These are phyloP conservation scores for Teratosphaeria destructans DNA, from an alignment of 2,329 filamentous ascomycete genomes.

Conservation along the genomic window DNA sequence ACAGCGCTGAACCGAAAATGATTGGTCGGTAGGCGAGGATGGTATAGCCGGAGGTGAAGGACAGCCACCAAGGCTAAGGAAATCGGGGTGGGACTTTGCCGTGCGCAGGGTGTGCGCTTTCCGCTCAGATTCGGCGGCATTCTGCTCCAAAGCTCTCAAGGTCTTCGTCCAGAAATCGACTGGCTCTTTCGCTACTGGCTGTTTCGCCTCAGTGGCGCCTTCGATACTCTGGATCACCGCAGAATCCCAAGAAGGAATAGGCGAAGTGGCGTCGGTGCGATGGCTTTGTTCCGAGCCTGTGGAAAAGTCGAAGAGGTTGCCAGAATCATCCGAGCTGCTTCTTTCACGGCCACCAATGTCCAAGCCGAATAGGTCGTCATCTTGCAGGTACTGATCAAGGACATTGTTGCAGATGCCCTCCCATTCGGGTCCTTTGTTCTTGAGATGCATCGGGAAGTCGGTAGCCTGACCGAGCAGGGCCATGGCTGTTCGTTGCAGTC, in stretches of 20 bases:
- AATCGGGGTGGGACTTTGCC: constrained; percentile 25
- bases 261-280: constrained; percentile 32
- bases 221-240: constrained; percentile 2
- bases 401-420: constrained; percentile 50
- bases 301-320: constrained; percentile 41
- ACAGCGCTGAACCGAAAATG: constrained; percentile 17
- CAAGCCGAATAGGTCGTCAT: constrained; percentile 41
- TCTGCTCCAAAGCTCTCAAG: constrained; percentile 41
- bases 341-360: constrained; percentile 39
- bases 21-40: constrained; percentile 20
- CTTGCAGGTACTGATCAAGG: constrained; percentile 54
- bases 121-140: constrained; percentile 34
- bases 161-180: constrained; percentile 46
- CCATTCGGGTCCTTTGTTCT: constrained; percentile 44
- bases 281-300: constrained; percentile 40
- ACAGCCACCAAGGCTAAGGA: constrained; percentile 25
- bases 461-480: constrained; percentile 10
- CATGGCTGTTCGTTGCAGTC: constrained; percentile 8
- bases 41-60: constrained; percentile 25
- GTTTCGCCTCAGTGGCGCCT: constrained; percentile 14
- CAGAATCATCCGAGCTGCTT: constrained; percentile 39
- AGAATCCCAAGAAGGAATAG: constrained; percentile 38
- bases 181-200: constrained; percentile 31
- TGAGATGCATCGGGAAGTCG: constrained; percentile 31
- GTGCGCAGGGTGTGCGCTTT: constrained; percentile 30